Evolutionary conservation across 352 stramenopile genomes (phyloP).

Genomic region (Pythium rhizo-oryzae): DNA sequence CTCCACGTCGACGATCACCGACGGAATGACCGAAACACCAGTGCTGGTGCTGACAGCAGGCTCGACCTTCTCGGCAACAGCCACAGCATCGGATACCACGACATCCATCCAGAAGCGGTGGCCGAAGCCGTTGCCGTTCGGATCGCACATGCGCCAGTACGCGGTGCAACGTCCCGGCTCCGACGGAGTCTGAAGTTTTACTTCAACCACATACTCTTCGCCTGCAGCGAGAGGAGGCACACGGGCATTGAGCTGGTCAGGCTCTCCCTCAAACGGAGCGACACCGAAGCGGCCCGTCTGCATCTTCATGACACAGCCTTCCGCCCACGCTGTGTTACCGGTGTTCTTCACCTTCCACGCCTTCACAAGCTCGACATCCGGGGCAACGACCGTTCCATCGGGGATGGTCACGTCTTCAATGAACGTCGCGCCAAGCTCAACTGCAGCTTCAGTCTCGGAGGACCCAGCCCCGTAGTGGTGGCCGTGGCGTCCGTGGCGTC

Average conservation of each 20-base stretch:
- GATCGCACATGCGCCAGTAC: slow-evolving; percentile 52
- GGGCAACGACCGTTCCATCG: slow-evolving; percentile 67
- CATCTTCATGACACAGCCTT: slow-evolving; percentile 53
- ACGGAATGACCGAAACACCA: background rate
- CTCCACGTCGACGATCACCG: slow-evolving; percentile 3
- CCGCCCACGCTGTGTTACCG: slow-evolving; percentile 48
- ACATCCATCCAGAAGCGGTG: slow-evolving; percentile 62
- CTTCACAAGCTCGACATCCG: slow-evolving; percentile 57
- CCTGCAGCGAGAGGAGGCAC: slow-evolving; percentile 26
- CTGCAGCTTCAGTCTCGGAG: slow-evolving; percentile 1
- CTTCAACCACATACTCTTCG: slow-evolving; percentile 26
- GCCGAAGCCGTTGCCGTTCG: slow-evolving; percentile 40
- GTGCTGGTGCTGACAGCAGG: background rate
- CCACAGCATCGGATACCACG: slow-evolving; percentile 38
- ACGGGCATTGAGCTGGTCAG: slow-evolving; percentile 30
- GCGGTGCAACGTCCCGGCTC: slow-evolving; percentile 39
- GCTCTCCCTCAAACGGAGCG: slow-evolving; percentile 30
- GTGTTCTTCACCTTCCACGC: slow-evolving; percentile 82
- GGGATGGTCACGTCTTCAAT: slow-evolving; percentile 79
- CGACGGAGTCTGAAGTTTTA: slow-evolving; percentile 27
- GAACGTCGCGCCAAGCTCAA: slow-evolving; percentile 52
- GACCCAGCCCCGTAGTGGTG: background rate
- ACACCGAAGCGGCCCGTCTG: slow-evolving; percentile 32
- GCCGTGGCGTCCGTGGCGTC: slow-evolving; percentile 6
- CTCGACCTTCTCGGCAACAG: slow-evolving; percentile 32